phyloP scores from a whole-genome alignment of 306 rosid species.

The Quercus alba region DNA sequence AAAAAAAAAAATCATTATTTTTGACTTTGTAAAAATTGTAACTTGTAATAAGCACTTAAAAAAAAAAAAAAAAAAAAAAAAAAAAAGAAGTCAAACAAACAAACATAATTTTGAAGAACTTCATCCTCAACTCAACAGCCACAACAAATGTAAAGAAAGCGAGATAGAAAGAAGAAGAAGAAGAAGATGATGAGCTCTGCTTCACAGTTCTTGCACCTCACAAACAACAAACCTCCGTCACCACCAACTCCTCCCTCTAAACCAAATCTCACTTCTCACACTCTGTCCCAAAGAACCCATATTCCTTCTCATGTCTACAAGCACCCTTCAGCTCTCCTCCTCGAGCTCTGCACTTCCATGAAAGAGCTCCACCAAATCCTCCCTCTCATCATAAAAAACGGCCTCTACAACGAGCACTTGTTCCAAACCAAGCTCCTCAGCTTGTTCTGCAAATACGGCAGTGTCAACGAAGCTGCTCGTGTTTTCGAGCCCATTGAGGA shows the following conservation, averaged over 20 bases:
- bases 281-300: slow-evolving; percentile 56
- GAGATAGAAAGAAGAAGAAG: neutral
- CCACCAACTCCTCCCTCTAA: slow-evolving; percentile 11
- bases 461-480: slow-evolving; percentile 56
- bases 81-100: too few species aligned
- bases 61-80: too few species aligned
- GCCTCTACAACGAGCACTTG: slow-evolving; percentile 61
- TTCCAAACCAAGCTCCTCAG: slow-evolving; percentile 88
- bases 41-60: neutral
- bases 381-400: slow-evolving; percentile 65
- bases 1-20: too few species aligned
- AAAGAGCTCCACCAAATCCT: slow-evolving; percentile 71
- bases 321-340: slow-evolving; percentile 79
- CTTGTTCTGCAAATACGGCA: slow-evolving; percentile 68
- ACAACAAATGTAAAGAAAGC: neutral
- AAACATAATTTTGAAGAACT: neutral
- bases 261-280: slow-evolving; percentile 14
- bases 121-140: neutral
- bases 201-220: slow-evolving; percentile 28
- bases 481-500: slow-evolving; percentile 60
- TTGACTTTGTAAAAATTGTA: too few species aligned
- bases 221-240: slow-evolving; percentile 15
- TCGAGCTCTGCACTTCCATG: slow-evolving; percentile 73
- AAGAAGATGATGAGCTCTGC: slow-evolving; percentile 34
- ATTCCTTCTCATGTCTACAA: slow-evolving; percentile 74